phyloP scores from a whole-genome alignment of 2,329 filamentous ascomycete species.

The Chrysoporthe austroafricana region DNA sequence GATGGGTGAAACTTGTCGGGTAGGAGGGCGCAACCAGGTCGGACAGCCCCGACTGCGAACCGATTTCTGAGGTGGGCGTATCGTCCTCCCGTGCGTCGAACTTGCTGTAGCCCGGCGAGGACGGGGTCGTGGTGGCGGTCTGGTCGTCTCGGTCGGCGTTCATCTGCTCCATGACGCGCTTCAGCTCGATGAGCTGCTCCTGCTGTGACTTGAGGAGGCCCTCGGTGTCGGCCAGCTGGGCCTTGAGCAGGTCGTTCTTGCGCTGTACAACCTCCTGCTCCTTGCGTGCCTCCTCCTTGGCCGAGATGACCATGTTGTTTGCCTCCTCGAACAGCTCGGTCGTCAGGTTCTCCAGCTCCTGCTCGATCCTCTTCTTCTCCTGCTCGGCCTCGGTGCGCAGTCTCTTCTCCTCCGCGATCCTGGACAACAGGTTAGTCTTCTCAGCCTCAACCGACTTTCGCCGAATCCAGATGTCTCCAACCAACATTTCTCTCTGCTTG shows the following conservation, averaged over 20 bases:
- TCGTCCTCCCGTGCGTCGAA: constrained; percentile 63
- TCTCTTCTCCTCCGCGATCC: constrained; percentile 67
- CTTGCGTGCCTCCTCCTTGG: constrained; percentile 84
- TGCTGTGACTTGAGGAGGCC: constrained; percentile 85
- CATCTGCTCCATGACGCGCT: constrained; percentile 90
- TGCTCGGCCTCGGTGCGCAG: constrained; percentile 69
- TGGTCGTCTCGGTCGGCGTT: constrained; percentile 72
- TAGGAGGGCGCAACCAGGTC: constrained; percentile 58
- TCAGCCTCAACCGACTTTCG: constrained; percentile 76
- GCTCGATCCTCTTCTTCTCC: constrained; percentile 87
- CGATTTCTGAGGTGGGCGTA: constrained; percentile 41
- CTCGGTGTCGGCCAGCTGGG: constrained; percentile 86
- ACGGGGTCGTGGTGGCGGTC: constrained; percentile 73
- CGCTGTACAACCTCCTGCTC: constrained; percentile 81
- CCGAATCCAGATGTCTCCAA: constrained; percentile 75
- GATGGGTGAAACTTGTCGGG: constrained; percentile 76
- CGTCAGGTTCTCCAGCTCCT: constrained; percentile 88
- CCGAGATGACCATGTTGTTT: constrained; percentile 95
- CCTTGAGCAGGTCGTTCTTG: constrained; percentile 84
- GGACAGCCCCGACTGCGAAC: constrained; percentile 42
- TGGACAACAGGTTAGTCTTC: constrained; percentile 61
- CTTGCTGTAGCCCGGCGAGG: constrained; percentile 76
- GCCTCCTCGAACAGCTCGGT: constrained; percentile 96
- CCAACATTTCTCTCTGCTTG: constrained; percentile 72
- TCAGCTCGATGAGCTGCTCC: constrained; percentile 89